Evolutionary conservation across 2,329 filamentous ascomycete genomes (phyloP).

Genomic region (Lachnellula subtilissima): DNA sequence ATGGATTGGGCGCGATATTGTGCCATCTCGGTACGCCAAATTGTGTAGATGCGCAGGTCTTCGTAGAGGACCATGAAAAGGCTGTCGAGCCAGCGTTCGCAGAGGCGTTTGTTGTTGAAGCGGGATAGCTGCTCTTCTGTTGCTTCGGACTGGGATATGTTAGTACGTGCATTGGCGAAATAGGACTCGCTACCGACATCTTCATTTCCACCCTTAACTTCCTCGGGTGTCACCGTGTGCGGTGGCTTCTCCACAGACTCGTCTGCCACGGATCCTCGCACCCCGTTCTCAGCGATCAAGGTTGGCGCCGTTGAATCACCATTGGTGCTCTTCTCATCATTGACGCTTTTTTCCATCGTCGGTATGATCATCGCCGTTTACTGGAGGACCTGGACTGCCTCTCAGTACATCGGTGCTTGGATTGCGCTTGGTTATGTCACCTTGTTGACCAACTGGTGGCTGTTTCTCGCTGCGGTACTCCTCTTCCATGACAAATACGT

Average conservation of each 20-base stretch:
- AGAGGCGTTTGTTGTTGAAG: constrained; percentile 94
- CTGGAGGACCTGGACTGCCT: constrained; percentile 58
- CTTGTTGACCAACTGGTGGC: constrained; percentile 43
- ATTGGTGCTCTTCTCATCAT: constrained; percentile 31
- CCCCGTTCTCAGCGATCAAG: constrained; percentile 24
- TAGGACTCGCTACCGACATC: constrained; percentile 45
- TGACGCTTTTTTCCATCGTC: constrained; percentile 1
- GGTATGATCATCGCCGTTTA: constrained; percentile 37
- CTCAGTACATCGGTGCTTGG: constrained; percentile 75
- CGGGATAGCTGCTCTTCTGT: constrained; percentile 75
- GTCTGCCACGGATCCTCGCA: constrained; percentile 15
- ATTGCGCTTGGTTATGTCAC: constrained; percentile 52
- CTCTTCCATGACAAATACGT: constrained; percentile 99
- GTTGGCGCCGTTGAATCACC: constrained; percentile 24
- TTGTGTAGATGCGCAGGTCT: constrained; percentile 95
- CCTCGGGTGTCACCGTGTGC: constrained; percentile 71
- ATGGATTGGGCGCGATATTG: constrained; percentile 91
- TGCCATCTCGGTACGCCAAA: constrained; percentile 97
- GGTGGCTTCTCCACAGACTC: constrained; percentile 69
- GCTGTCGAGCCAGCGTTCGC: constrained; percentile 96
- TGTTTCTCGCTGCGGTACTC: constrained; percentile 90
- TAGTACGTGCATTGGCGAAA: constrained; percentile 21
- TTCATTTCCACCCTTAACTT: constrained; percentile 70
- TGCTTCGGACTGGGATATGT: constrained; percentile 48
- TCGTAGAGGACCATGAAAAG: constrained; percentile 99